These are phyloP conservation scores for Stachybotrys elegans DNA, from an alignment of 2,329 filamentous ascomycete species.

Conservation along the genomic window DNA sequence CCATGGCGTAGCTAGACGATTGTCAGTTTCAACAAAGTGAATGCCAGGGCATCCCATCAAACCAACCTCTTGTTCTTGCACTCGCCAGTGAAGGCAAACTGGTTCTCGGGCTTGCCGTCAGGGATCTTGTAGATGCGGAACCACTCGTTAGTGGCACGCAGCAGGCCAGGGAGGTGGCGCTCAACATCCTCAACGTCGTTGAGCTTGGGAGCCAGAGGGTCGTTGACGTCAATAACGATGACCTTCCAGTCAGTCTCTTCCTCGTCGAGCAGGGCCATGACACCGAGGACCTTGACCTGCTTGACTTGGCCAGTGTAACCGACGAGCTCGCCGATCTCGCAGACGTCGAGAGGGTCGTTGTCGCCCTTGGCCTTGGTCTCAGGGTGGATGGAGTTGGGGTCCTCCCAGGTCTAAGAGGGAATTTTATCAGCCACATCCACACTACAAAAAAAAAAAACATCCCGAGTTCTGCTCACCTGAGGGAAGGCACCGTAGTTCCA, in stretches of 20 bases:
- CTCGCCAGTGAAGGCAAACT: slow-evolving; percentile 99
- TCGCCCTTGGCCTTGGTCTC: slow-evolving; percentile 99
- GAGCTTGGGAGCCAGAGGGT: slow-evolving; percentile 91
- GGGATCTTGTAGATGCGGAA: slow-evolving; percentile 99
- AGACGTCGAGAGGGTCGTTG: slow-evolving; percentile 98
- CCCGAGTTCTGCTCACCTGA: slow-evolving; percentile 61
- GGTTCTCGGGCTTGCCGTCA: slow-evolving; percentile 99
- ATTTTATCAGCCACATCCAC: no score
- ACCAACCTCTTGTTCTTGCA: slow-evolving; percentile 98
- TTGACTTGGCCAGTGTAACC: slow-evolving; percentile 95
- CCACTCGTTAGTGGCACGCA: slow-evolving; percentile 99
- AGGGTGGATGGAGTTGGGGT: slow-evolving; percentile 90
- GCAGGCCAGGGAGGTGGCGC: slow-evolving; percentile 91
- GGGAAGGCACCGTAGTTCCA: slow-evolving; percentile 99
- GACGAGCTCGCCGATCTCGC: slow-evolving; percentile 98
- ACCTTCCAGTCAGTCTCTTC: slow-evolving; percentile 99
- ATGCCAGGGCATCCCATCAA: no score
- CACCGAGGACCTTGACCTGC: slow-evolving; percentile 99
- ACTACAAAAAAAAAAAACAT: no score
- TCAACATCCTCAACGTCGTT: slow-evolving; percentile 99
- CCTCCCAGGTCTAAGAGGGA: slow-evolving; percentile 82
- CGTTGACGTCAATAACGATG: slow-evolving; percentile 98
- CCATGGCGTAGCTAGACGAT: slow-evolving; percentile 81
- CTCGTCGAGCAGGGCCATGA: slow-evolving; percentile 98
- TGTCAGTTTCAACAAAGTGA: slow-evolving; percentile 4